Base-by-base conservation (phyloP, 2,329 filamentous ascomycete species). In the Colletotrichum paranaense region DNA sequence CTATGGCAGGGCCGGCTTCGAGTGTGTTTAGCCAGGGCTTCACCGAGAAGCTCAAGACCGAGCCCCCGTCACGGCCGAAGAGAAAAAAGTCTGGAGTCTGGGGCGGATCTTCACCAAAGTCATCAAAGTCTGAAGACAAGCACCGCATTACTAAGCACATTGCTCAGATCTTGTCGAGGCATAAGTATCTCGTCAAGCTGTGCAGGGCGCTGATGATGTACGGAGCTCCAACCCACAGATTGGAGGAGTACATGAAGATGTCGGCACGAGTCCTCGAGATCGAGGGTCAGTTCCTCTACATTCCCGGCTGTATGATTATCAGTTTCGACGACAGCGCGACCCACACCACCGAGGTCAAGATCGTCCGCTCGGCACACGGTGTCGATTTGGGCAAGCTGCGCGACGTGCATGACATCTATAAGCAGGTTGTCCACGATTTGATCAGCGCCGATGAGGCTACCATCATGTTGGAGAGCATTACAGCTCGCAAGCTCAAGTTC, bases 201-300 rank as follows among this genome's bases (percentile, higher is more conserved):
- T 98, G 95, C 80, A 91, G 92, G 53, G 94, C 94, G 1, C 85
- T 98, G 71, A 98, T 98, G 95, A 88, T 91, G 79, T 98, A 94
- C 76, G 95, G 95, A 14, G 95, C 95, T 1, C 95, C 95, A 1
- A 97, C 95, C 0, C 95, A 98, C 84, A 92, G 95, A 12, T 86
- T 98, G 24, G 95, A 98, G 82, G 93, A 97, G 80, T 98, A 97
- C 81, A 92, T 98, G 90, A 92, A 89, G 75, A 97, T 96, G 93
- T 95, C 94, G 9, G 92, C 95, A 1, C 89, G 94, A n/a, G 94
- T 97, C 1, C 88, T 98, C 49, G 94, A 95, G 81, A 95, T 98
- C 19, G 93, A 97, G 76, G 93, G 93, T 6, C 95, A 97, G 78
- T 98, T 97, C 77, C 85, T 98, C 26, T 98, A 98, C 80, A 90